Percentiles rank a stretch among this genome's conserved stretches.
These are phyloP conservation scores for Xylaria digitata DNA, from an alignment of 2,329 filamentous ascomycete species.

Conservation along the genomic window DNA sequence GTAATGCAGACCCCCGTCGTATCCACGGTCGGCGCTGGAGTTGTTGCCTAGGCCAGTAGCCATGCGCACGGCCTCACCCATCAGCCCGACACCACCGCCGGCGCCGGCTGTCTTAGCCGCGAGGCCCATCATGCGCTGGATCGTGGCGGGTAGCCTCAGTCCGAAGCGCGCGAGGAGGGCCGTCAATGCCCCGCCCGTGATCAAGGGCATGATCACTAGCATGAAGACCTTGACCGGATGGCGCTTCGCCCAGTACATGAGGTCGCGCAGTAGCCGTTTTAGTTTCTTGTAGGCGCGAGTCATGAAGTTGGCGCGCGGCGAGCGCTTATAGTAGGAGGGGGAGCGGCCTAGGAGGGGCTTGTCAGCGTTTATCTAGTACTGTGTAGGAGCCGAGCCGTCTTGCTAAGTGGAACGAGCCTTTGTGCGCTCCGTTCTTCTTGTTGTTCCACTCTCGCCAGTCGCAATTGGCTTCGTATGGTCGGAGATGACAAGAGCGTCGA, in stretches of 20 bases:
- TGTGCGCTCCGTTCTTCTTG: not conserved
- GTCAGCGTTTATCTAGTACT: constrained; percentile 10
- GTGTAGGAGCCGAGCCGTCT: not conserved
- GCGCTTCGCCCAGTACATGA: constrained; percentile 82
- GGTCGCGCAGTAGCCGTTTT: constrained; percentile 81
- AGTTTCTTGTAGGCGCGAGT: constrained; percentile 78
- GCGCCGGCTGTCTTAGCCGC: constrained; percentile 62
- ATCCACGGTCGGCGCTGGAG: constrained; percentile 51
- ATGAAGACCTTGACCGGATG: constrained; percentile 90
- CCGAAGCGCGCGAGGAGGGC: constrained; percentile 84
- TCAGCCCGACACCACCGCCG: constrained; percentile 61
- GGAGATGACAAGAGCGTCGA: not conserved
- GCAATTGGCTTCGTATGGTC: not conserved
- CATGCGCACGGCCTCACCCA: constrained; percentile 67
- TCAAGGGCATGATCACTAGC: constrained; percentile 85
- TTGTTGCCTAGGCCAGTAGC: constrained; percentile 52
- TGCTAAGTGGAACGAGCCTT: not conserved
- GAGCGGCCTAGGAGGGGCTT: constrained; percentile 60
- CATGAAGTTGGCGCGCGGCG: constrained; percentile 83
- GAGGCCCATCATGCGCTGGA: constrained; percentile 69
- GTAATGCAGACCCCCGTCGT: constrained; percentile 52
- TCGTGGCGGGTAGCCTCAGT: constrained; percentile 74
- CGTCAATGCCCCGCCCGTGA: constrained; percentile 84
- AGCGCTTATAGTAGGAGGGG: constrained; percentile 80
- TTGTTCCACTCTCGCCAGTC: not conserved